These are phyloP conservation scores for Neonectria hederae DNA, from an alignment of 2,329 filamentous ascomycete species.

Conservation along the genomic window DNA sequence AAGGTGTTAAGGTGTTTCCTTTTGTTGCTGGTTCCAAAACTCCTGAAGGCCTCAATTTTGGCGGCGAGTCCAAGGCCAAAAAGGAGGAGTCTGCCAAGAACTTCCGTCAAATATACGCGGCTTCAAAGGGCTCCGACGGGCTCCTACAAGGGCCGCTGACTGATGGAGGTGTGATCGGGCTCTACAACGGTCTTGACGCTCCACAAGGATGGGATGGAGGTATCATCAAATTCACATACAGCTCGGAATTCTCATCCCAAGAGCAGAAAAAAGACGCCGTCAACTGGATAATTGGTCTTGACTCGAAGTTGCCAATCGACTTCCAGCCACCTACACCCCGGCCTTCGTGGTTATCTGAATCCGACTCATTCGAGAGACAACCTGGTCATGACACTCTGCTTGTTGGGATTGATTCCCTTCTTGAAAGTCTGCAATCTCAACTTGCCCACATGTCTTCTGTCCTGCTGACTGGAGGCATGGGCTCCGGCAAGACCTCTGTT, in stretches of 20 bases:
- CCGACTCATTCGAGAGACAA: conserved; percentile 61
- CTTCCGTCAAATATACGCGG: conserved; percentile 76
- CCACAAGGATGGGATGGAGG: conserved; percentile 82
- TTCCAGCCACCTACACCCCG: conserved; percentile 78
- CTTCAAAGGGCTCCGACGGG: conserved; percentile 62
- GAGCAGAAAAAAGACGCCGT: conserved; percentile 59
- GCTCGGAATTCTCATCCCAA: conserved; percentile 45
- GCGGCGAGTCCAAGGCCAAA: conserved; percentile 85
- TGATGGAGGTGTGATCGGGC: conserved; percentile 81
- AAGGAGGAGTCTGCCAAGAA: conserved; percentile 79
- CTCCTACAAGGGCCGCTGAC: conserved; percentile 87
- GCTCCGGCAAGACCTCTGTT: conserved; percentile 88
- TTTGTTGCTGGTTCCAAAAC: conserved; percentile 71
- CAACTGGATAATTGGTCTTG: conserved; percentile 81
- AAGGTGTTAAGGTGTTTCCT: conserved; percentile 80
- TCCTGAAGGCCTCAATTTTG: conserved; percentile 80
- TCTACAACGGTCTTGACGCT: conserved; percentile 62
- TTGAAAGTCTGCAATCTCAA: conserved; percentile 77
- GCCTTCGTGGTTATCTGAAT: conserved; percentile 64
- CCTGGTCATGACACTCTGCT: conserved; percentile 68
- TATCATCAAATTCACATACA: conserved; percentile 77
- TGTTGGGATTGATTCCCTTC: conserved; percentile 84
- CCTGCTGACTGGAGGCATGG: conserved; percentile 86
- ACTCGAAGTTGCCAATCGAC: conserved; percentile 77
- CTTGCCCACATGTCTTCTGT: conserved; percentile 89